Percentiles rank a stretch among this genome's conserved stretches.
These are phyloP conservation scores for Stephania japonica DNA, from an alignment of 164 flowering plant species.

Conservation along the genomic window DNA sequence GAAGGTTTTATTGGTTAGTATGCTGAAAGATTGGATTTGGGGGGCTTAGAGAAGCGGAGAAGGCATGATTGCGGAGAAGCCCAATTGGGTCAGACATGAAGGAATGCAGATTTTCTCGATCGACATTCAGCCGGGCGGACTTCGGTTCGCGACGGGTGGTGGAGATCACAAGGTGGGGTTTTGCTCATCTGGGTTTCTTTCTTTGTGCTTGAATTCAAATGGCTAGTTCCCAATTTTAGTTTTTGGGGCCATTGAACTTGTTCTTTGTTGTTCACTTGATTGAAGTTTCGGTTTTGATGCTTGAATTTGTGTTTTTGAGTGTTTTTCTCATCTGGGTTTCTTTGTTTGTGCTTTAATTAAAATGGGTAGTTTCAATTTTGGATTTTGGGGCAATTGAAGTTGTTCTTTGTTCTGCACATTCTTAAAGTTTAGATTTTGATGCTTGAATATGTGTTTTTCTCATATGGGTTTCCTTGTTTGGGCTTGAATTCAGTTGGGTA, in stretches of 20 bases:
- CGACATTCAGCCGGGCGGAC: constrained; percentile 59
- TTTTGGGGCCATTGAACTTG: background rate
- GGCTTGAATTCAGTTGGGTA: constrained; percentile 7
- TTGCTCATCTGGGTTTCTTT: constrained; percentile 11
- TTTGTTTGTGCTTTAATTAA: constrained; percentile 1
- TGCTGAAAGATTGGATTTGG: background rate
- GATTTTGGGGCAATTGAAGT: background rate
- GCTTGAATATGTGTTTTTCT: background rate
- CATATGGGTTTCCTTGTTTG: constrained; percentile 8
- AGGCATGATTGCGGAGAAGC: constrained; percentile 17
- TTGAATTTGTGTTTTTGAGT: background rate
- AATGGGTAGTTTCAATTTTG: constrained; percentile 1
- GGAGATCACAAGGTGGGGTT: constrained; percentile 87
- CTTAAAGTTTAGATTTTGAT: background rate
- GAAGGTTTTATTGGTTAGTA: background rate
- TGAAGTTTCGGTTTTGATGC: background rate
- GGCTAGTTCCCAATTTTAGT: constrained; percentile 1
- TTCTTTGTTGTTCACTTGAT: background rate
- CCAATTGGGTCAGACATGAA: constrained; percentile 19
- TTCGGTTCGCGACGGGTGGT: constrained; percentile 94
- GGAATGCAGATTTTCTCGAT: constrained; percentile 19
- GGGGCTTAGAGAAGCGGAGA: background rate
- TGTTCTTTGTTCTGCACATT: background rate
- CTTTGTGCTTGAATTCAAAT: constrained; percentile 1
- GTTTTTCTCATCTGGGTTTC: constrained; percentile 8